phyloP scores from a whole-genome alignment of 192 early-diverging fungal species.

The Blastocladiella britannica region DNA sequence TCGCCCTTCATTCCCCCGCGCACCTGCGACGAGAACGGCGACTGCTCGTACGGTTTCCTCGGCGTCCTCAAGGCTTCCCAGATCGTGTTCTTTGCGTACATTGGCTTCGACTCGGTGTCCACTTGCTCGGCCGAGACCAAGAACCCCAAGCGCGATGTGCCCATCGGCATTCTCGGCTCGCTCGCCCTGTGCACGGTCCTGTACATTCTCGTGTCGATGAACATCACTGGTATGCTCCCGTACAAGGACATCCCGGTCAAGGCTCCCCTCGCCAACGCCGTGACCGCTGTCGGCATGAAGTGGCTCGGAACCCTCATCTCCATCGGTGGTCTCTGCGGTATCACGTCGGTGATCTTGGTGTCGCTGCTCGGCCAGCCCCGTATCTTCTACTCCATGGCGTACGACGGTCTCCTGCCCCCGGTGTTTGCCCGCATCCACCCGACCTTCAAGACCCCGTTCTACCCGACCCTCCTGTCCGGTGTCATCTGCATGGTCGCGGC shows the following conservation, averaged over 20 bases:
- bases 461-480: constrained; percentile 46
- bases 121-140: constrained; percentile 67
- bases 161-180: constrained; percentile 68
- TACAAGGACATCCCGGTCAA: constrained; percentile 27
- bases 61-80: constrained; percentile 54
- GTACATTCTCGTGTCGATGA: constrained; percentile 44
- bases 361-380: constrained; percentile 63
- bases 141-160: constrained; percentile 57
- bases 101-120: constrained; percentile 74
- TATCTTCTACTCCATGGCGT: constrained; percentile 68
- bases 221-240: constrained; percentile 43
- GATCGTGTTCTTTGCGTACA: constrained; percentile 58
- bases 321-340: constrained; percentile 53
- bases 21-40: constrained; percentile 23
- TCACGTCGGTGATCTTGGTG: constrained; percentile 58
- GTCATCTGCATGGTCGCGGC: constrained; percentile 40
- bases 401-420: constrained; percentile 63
- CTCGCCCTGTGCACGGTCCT: constrained; percentile 52
- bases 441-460: constrained; percentile 49
- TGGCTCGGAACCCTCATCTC: constrained; percentile 63
- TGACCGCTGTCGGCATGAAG: constrained; percentile 12
- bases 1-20: constrained; percentile 48
- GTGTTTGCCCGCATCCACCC: constrained; percentile 50
- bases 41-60: constrained; percentile 39
- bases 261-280: constrained; percentile 33